These are phyloP conservation scores for Yamadazyma sp. DNA, from an alignment of 805 yeast genomes.

Conservation along the genomic window DNA sequence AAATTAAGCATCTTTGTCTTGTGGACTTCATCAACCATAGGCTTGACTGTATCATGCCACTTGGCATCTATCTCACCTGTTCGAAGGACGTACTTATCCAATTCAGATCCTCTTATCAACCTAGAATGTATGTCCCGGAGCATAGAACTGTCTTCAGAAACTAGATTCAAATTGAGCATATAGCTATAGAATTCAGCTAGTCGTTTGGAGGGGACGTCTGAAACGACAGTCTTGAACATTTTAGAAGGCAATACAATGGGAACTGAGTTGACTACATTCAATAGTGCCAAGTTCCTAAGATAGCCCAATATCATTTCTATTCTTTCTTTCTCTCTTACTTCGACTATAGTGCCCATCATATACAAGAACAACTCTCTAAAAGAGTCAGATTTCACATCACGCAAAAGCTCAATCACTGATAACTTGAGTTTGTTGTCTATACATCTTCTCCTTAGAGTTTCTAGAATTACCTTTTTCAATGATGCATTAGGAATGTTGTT, in stretches of 20 bases:
- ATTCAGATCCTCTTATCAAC: conserved; percentile 28
- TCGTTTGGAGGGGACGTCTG: conserved; percentile 18
- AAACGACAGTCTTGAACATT: conserved; percentile 19
- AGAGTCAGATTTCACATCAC: conserved; percentile 22
- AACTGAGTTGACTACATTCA: conserved; percentile 21
- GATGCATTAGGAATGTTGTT: conserved; percentile 20
- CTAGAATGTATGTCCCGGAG: conserved; percentile 21
- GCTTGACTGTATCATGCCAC: conserved; percentile 35
- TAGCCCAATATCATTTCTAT: conserved; percentile 24
- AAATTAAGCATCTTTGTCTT: conserved; percentile 31
- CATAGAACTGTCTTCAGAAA: conserved; percentile 19
- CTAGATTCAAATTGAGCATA: conserved; percentile 33
- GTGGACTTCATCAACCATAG: conserved; percentile 18
- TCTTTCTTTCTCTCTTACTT: conserved; percentile 15
- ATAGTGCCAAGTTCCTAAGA: conserved; percentile 25
- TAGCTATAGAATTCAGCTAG: conserved; percentile 28
- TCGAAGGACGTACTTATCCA: conserved; percentile 33
- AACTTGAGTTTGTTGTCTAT: conserved; percentile 13
- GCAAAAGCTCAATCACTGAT: conserved; percentile 29
- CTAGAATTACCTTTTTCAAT: conserved; percentile 18
- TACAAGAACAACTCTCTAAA: conserved; percentile 17
- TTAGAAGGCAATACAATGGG: conserved; percentile 21
- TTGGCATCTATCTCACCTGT: conserved; percentile 37
- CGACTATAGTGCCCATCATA: conserved; percentile 16
- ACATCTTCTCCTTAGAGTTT: conserved; percentile 8